Conservation (phyloP, 2,329 filamentous ascomycete species). For the Colletotrichum truncatum region DNA sequence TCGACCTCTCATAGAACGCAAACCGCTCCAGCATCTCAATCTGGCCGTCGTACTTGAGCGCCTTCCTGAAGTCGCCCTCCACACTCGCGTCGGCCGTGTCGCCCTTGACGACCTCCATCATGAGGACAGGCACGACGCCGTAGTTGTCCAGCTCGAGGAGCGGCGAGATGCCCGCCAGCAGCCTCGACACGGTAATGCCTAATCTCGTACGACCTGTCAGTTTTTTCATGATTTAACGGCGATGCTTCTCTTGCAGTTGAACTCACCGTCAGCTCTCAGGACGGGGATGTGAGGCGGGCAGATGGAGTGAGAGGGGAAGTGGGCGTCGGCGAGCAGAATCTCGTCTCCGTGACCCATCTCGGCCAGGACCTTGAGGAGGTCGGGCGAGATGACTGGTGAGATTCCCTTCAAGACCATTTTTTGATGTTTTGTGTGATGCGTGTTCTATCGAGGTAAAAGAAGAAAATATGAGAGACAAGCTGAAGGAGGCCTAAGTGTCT, state of each 20-base stretch:
- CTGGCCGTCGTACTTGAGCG: slow-evolving; percentile 19
- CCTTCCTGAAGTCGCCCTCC: slow-evolving; percentile 15
- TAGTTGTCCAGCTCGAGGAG: slow-evolving; percentile 27
- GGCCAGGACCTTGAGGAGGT: slow-evolving; percentile 29
- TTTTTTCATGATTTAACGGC: neutral
- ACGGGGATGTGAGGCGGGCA: slow-evolving; percentile 27
- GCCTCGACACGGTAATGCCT: slow-evolving; percentile 27
- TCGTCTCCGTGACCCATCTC: slow-evolving; percentile 28
- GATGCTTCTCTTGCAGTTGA: too few species aligned
- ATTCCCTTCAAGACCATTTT: slow-evolving; percentile 23
- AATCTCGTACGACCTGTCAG: neutral
- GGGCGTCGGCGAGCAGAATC: slow-evolving; percentile 23
- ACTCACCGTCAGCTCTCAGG: slow-evolving; percentile 20
- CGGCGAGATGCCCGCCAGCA: slow-evolving; percentile 18
- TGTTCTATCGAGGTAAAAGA: neutral
- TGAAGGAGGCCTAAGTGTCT: neutral
- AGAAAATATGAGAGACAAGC: neutral
- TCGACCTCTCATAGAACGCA: slow-evolving; percentile 23
- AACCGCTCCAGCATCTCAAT: slow-evolving; percentile 28
- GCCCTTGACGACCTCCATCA: slow-evolving; percentile 29
- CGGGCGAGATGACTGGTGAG: slow-evolving; percentile 24
- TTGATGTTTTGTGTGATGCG: neutral
- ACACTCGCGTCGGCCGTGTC: slow-evolving; percentile 24
- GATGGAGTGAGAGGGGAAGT: slow-evolving; percentile 27
- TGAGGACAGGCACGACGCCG: slow-evolving; percentile 25